These are phyloP conservation scores for Pythium sukuiense DNA, from an alignment of 352 stramenopile genomes.

Conservation along the genomic window DNA sequence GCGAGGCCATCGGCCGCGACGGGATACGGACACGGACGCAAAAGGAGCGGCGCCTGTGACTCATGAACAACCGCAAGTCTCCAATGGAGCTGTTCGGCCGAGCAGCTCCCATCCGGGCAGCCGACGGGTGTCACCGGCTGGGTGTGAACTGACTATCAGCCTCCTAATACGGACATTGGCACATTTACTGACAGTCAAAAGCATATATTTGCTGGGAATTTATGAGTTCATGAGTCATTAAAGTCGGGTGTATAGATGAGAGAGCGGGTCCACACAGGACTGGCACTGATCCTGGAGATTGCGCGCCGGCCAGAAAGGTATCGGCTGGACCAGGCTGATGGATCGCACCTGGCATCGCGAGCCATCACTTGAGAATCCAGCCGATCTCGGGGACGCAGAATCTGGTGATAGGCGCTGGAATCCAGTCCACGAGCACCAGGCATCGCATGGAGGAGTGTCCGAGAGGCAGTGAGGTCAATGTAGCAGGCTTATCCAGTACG, in stretches of 20 bases:
- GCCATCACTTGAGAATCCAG: conserved; percentile 3
- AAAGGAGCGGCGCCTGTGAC: conserved; percentile 1
- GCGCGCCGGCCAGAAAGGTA: background rate
- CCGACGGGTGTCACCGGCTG: background rate
- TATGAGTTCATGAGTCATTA: background rate
- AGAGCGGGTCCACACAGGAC: conserved; percentile 5
- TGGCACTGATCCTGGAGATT: background rate
- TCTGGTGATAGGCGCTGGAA: background rate
- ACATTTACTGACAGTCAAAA: background rate
- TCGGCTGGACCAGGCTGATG: background rate
- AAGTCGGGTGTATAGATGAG: background rate
- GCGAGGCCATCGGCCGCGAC: background rate
- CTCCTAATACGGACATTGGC: conserved; percentile 7
- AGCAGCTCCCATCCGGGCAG: background rate
- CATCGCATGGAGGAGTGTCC: background rate
- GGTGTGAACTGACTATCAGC: conserved; percentile 19
- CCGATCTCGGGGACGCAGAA: background rate
- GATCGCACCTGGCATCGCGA: background rate
- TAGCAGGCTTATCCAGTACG: too few species aligned
- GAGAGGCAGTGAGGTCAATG: too few species aligned
- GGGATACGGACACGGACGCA: conserved; percentile 3
- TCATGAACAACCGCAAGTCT: conserved; percentile 7
- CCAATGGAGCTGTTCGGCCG: background rate
- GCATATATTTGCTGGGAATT: too few species aligned
- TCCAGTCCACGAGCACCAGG: background rate